A percentile compares a stretch with the other conserved stretches of the same genome.
Conservation (phyloP, 345 rosid genomes). For the Populus davidiana region DNA sequence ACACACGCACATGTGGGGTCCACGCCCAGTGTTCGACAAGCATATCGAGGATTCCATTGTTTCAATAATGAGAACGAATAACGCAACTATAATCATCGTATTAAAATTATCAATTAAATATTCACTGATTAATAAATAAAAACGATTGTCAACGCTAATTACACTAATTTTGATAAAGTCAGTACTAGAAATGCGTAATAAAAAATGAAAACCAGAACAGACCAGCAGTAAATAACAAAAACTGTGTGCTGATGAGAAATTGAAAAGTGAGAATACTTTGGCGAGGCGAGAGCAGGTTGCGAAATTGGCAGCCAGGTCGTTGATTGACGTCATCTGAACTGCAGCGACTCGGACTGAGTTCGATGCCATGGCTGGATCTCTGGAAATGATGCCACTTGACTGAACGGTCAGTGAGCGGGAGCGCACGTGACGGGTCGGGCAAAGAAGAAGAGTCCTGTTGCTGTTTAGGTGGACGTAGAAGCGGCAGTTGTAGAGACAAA, state of each 20-base stretch:
- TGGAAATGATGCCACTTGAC: conserved; percentile 27
- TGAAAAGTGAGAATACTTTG: conserved; percentile 39
- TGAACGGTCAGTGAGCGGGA: conserved; percentile 7
- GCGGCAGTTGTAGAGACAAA: neutral
- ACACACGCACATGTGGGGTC: neutral
- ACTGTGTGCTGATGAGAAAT: neutral
- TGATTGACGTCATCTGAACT: conserved; percentile 93
- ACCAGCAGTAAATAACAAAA: neutral
- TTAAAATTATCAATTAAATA: too few relatives aligned
- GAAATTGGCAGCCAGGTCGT: conserved; percentile 74
- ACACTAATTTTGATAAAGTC: too few relatives aligned
- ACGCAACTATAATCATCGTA: too few relatives aligned
- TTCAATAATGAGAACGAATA: too few relatives aligned
- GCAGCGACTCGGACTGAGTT: conserved; percentile 77
- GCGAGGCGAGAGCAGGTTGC: conserved; percentile 86
- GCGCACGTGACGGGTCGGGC: conserved; percentile 10
- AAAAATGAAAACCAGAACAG: neutral
- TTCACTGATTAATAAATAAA: too few relatives aligned
- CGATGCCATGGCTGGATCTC: conserved; percentile 39
- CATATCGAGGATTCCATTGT: too few relatives aligned
- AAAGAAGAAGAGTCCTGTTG: neutral
- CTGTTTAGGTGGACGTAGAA: neutral
- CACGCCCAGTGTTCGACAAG: too few relatives aligned
- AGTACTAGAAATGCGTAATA: too few relatives aligned
- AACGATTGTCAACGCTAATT: too few relatives aligned